Conservation (phyloP, 208 protist species). For the Leishmania amazonensis region DNA sequence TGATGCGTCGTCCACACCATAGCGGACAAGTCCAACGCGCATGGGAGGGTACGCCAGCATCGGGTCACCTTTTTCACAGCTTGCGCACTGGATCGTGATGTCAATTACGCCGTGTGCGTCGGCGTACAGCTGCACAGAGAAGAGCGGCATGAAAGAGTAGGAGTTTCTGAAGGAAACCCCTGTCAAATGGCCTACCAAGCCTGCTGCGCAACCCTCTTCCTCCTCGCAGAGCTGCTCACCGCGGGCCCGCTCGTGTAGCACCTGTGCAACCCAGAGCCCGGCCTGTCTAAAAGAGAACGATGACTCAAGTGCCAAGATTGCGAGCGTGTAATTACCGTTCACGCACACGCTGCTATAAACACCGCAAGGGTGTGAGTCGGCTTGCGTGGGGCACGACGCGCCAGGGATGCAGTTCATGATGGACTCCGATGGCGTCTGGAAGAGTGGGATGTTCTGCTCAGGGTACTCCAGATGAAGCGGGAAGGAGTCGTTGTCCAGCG, state of each 20-base stretch:
- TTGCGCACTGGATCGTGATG: background rate
- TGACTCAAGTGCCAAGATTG: conserved; percentile 32
- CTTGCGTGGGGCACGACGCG: background rate
- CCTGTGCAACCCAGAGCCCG: background rate
- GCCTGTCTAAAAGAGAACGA: background rate
- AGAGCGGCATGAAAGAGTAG: background rate
- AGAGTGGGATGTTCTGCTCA: background rate
- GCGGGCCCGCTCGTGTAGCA: background rate
- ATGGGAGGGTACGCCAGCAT: conserved; percentile 29
- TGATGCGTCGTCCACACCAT: conserved; percentile 35
- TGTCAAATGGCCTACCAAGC: background rate
- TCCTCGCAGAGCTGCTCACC: background rate
- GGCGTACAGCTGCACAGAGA: conserved; percentile 10
- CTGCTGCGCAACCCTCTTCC: background rate
- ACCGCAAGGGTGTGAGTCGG: background rate
- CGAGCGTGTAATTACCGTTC: conserved; percentile 33
- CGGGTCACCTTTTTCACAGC: background rate
- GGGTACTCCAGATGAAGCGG: background rate
- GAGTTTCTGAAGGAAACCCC: background rate
- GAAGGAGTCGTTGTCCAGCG: background rate
- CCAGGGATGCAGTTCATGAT: conserved; percentile 8
- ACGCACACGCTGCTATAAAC: conserved; percentile 21
- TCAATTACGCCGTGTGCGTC: conserved; percentile 8
- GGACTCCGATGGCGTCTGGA: background rate
- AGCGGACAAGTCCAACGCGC: conserved; percentile 36